phyloP scores from a whole-genome alignment of 1,284 basidiomycete genomes.

The Tilletia indica region DNA sequence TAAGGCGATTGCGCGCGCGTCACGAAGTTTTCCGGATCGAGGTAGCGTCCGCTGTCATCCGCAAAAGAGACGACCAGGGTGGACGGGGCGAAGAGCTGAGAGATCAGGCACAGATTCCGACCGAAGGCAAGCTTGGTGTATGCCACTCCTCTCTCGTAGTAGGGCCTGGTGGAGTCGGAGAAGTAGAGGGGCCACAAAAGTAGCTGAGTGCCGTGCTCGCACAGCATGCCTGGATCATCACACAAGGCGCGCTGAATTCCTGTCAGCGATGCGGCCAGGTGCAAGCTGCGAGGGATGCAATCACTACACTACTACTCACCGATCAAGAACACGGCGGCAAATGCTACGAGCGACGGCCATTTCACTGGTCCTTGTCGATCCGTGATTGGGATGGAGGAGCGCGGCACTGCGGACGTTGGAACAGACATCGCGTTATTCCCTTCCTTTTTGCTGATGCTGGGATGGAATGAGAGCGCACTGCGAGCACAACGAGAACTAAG shows the following conservation, averaged over 20 bases:
- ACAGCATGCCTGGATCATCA: conserved; percentile 28
- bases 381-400: conserved; percentile 10
- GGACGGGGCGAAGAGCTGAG: conserved; percentile 42
- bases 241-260: conserved; percentile 34
- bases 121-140: conserved; percentile 42
- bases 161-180: conserved; percentile 24
- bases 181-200: conserved; percentile 36
- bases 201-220: conserved; percentile 32
- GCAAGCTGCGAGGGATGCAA: not conserved
- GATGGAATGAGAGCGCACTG: too few relatives aligned
- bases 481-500: not conserved
- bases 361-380: conserved; percentile 1
- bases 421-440: not conserved
- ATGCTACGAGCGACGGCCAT: conserved; percentile 3
- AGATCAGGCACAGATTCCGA: conserved; percentile 33
- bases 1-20: conserved; percentile 13
- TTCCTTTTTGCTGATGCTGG: not conserved
- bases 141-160: conserved; percentile 31
- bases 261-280: conserved; percentile 26
- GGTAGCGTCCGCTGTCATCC: conserved; percentile 33
- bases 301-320: not conserved
- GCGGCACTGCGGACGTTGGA: not conserved
- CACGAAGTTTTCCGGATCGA: conserved; percentile 40
- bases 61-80: conserved; percentile 39
- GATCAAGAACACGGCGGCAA: conserved; percentile 13